Conservation (phyloP, 345 rosid genomes). For the Salix exigua region DNA sequence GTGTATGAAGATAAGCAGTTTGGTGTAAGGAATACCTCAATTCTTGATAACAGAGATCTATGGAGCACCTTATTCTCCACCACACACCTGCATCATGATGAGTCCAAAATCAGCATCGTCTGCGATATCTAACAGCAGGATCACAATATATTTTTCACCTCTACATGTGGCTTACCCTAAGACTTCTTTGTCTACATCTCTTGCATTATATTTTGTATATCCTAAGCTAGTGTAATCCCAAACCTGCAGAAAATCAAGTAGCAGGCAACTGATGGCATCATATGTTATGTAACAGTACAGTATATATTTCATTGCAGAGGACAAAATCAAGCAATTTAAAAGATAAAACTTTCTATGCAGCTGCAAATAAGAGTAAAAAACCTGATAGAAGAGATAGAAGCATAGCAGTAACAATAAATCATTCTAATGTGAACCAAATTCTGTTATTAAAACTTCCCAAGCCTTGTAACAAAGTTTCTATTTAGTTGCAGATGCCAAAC, state of each 20-base stretch:
- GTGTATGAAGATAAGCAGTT: neutral
- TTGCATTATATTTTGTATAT: conserved; percentile 73
- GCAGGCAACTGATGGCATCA: neutral
- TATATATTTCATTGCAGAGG: neutral
- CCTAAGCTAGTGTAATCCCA: conserved; percentile 98
- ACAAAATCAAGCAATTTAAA: neutral
- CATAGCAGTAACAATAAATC: too few relatives aligned
- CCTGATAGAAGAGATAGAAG: too few relatives aligned
- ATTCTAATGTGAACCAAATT: too few relatives aligned
- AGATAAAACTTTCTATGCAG: neutral
- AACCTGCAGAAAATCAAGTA: conserved; percentile 44
- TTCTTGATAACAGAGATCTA: conserved; percentile 58
- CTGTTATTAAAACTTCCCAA: too few relatives aligned
- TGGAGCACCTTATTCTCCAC: conserved; percentile 97
- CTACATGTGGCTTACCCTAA: conserved; percentile 56
- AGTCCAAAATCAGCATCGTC: conserved; percentile 16
- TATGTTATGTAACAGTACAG: neutral
- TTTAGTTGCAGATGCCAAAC: too few relatives aligned
- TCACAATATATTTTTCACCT: neutral
- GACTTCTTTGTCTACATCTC: conserved; percentile 63
- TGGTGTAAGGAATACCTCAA: conserved; percentile 49
- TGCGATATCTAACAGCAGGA: conserved; percentile 4
- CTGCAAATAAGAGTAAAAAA: too few relatives aligned
- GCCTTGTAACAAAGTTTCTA: too few relatives aligned
- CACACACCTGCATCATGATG: conserved; percentile 60